These are phyloP conservation scores for Trypanosoma boissoni DNA, from an alignment of 208 protist species.

Conservation along the genomic window DNA sequence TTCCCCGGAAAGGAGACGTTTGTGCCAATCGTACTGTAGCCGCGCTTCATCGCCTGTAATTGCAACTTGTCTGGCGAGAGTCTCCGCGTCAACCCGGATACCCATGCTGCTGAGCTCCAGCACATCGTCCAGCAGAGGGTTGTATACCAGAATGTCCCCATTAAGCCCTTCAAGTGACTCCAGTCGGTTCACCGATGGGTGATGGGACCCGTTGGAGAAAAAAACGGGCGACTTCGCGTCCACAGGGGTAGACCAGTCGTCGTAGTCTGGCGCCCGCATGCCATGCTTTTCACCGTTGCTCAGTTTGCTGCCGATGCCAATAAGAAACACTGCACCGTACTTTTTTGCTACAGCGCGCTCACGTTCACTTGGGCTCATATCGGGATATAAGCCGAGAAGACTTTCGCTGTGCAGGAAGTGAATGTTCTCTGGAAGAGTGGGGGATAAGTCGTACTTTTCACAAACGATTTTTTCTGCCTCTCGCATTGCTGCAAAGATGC, in stretches of 20 bases:
- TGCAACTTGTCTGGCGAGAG: constrained; percentile 73
- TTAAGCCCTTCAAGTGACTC: constrained; percentile 77
- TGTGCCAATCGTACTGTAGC: constrained; percentile 67
- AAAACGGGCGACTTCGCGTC: constrained; percentile 38
- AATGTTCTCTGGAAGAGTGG: constrained; percentile 76
- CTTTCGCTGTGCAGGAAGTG: constrained; percentile 85
- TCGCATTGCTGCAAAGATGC: constrained; percentile 68
- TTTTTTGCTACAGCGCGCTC: constrained; percentile 67
- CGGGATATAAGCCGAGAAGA: constrained; percentile 74
- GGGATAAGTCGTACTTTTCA: constrained; percentile 39
- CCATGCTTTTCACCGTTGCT: constrained; percentile 82
- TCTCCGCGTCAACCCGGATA: constrained; percentile 85
- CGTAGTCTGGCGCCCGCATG: constrained; percentile 88
- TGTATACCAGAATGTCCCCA: constrained; percentile 90
- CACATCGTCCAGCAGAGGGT: constrained; percentile 75
- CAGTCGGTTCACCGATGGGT: constrained; percentile 47
- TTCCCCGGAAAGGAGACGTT: constrained; percentile 66
- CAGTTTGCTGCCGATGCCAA: constrained; percentile 84
- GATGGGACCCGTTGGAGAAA: background rate
- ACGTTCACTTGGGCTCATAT: constrained; percentile 76
- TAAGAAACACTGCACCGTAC: constrained; percentile 89
- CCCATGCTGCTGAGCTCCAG: constrained; percentile 92
- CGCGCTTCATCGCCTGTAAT: constrained; percentile 63
- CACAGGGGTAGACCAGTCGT: constrained; percentile 89
- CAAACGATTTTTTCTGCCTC: constrained; percentile 64